Evolutionary conservation across 257 asterid genomes (phyloP), one percentile per base, ranked within the genome.

Genomic region (Scutellaria barbata): DNA sequence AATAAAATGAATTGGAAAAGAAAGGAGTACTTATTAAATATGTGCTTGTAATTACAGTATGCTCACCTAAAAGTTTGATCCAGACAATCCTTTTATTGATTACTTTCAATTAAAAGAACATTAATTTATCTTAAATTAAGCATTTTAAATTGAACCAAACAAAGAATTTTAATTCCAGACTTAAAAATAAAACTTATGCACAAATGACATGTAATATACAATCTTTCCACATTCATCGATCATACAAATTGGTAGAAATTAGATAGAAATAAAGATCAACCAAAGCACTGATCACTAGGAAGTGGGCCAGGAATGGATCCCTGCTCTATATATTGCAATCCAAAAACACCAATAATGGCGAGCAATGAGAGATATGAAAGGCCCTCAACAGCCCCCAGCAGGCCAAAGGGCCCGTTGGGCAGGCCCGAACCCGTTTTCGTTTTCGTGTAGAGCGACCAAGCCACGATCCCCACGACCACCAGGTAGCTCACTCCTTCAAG

Each of bases 351-450:
- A 11, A 87, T 6, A 46, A 90, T 86, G 14, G 86, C 97, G 6
- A 93, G 73, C 74, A 93, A 68, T 0, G 94, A 80, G 45, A 93
- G 75, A 67, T 89, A 90, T 0, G 97, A 93, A 46, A 93, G 74
- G 37, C 97, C 98, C 83, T 93, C 98, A 48, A 93, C 97, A 5
- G 97, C 96, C 9, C 98, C 97, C 45, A 93, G 75, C 73, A 93
- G 42, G 39, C 90, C 97, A 18, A 86, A 86, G 2, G 97, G 96
- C 66, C 98, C 97, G 67, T 84, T 93, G 5, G 97, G 97, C 22
- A 90, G 83, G 59, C 97, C 98, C 69, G 97, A 85, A 5, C 97
- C 96, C 41, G 97, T 90, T 78, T 85, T 90, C 0, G 74, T 58
- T 80, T 93, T 93, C 16, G 96, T 90, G 69, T 86, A 93, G 54